Conservation (phyloP, 2,329 filamentous ascomycete genomes). For the Stagonosporopsis cucurbitacearum region DNA sequence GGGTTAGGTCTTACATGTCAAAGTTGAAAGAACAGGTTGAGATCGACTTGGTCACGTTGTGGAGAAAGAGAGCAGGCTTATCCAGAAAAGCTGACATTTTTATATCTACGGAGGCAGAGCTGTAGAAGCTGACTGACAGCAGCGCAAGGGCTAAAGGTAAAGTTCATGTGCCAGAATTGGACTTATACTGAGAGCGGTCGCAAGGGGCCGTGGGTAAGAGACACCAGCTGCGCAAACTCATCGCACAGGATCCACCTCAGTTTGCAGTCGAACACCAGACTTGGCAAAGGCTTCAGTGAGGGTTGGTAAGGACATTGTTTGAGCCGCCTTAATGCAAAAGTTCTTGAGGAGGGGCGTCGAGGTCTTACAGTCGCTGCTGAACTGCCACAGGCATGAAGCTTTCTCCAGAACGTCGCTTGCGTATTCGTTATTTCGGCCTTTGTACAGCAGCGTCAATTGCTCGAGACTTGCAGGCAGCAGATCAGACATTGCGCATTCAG, state of each 20-base stretch:
- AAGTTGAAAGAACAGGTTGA: not conserved
- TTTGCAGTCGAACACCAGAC: not conserved
- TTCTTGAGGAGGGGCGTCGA: constrained; percentile 11
- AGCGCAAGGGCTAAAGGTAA: not conserved
- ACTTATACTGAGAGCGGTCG: not conserved
- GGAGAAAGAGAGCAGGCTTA: not conserved
- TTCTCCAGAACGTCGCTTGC: constrained; percentile 2
- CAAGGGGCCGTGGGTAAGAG: not conserved
- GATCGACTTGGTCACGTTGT: not conserved
- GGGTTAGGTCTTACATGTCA: not conserved
- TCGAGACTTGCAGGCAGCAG: constrained; percentile 21
- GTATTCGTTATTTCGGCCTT: not conserved
- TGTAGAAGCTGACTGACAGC: not conserved
- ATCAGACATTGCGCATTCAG: constrained; percentile 4
- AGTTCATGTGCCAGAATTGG: not conserved
- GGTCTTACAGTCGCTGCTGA: constrained; percentile 13
- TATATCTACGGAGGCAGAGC: not conserved
- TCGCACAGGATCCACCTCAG: not conserved
- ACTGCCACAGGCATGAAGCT: constrained; percentile 1
- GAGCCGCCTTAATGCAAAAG: not conserved
- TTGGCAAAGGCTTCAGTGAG: not conserved
- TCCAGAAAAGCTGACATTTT: not conserved
- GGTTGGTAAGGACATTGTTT: not conserved
- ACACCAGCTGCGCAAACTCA: not conserved
- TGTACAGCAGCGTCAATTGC: constrained; percentile 15